phyloP scores from a whole-genome alignment of 345 rosid genomes.

The Salix viminalis region DNA sequence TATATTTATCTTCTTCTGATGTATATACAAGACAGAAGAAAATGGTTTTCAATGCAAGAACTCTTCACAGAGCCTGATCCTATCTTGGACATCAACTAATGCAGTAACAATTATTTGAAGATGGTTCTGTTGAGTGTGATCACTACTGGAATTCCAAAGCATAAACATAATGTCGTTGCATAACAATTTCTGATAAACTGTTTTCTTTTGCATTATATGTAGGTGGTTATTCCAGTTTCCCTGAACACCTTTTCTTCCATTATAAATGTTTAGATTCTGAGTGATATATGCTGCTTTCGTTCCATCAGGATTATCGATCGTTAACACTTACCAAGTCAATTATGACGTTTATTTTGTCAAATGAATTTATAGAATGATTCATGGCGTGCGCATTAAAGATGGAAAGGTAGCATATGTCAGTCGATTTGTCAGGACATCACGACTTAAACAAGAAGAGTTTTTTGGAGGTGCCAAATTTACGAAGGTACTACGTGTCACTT shows the following conservation, averaged over 20 bases:
- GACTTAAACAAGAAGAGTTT: slow-evolving; percentile 78
- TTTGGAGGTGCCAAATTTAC: slow-evolving; percentile 77
- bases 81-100: too few species aligned
- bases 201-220: not conserved
- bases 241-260: not conserved
- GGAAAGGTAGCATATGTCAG: slow-evolving; percentile 89
- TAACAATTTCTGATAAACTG: not conserved
- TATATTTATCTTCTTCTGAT: not conserved
- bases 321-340: not conserved
- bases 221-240: not conserved
- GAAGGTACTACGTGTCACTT: too few species aligned
- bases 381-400: slow-evolving; percentile 80
- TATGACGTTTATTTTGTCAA: not conserved
- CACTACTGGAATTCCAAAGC: not conserved
- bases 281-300: not conserved
- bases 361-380: slow-evolving; percentile 70
- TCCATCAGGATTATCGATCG: not conserved
- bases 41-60: too few species aligned
- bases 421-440: slow-evolving; percentile 74
- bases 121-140: not conserved
- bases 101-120: not conserved
- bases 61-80: too few species aligned
- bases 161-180: not conserved
- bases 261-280: too few species aligned
- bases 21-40: not conserved